These are phyloP conservation scores for Starmerella potacharoeniae DNA, from an alignment of 805 yeast species.

Conservation along the genomic window DNA sequence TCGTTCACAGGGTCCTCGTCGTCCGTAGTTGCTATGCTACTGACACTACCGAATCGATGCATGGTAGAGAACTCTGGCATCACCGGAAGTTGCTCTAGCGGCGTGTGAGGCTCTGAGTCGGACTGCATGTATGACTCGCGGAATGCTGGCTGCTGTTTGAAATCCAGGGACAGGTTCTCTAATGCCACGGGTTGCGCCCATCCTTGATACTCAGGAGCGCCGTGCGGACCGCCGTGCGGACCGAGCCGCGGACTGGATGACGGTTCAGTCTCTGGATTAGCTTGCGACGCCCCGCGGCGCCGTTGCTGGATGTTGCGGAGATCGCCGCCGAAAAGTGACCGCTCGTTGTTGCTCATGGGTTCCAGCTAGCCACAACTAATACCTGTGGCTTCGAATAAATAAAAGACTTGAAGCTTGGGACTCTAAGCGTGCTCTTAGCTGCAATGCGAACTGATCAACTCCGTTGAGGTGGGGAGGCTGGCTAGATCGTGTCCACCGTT, in stretches of 20 bases:
- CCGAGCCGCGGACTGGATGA: background rate
- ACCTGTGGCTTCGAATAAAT: background rate
- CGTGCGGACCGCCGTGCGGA: background rate
- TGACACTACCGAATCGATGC: conserved; percentile 25
- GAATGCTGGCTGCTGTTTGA: background rate
- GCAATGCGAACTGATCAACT: background rate
- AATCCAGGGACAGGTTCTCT: conserved; percentile 1
- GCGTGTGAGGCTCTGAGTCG: conserved; percentile 23
- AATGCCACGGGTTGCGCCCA: conserved; percentile 3
- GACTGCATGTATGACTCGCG: background rate
- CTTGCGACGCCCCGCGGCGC: background rate
- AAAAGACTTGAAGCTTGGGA: background rate
- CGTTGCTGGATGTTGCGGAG: background rate
- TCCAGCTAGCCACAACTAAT: background rate
- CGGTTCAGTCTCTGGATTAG: background rate
- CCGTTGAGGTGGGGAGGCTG: background rate
- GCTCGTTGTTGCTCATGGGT: background rate
- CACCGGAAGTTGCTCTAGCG: conserved; percentile 19
- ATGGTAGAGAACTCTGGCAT: conserved; percentile 5
- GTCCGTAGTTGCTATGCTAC: conserved; percentile 24
- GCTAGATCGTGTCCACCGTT: background rate
- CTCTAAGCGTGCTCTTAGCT: background rate
- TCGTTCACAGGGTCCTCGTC: conserved; percentile 22
- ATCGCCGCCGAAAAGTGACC: conserved; percentile 6
- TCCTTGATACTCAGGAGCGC: conserved; percentile 1